These are phyloP conservation scores for Sugiyamaella grinbergsii DNA, from an alignment of 1,139 yeast genomes.

Conservation along the genomic window DNA sequence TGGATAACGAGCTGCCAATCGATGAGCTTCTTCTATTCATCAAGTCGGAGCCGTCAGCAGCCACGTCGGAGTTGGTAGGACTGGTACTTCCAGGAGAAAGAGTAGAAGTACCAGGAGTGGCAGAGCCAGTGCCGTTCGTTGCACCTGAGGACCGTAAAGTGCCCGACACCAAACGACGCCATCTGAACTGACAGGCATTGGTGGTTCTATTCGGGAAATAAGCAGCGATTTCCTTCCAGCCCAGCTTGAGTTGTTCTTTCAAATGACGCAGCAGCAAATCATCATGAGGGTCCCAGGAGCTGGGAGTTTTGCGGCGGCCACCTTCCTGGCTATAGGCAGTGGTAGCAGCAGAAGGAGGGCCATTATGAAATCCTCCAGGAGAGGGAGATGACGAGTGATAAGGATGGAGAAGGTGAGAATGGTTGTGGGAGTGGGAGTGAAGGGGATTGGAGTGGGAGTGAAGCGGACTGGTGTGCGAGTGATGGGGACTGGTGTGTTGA, in stretches of 20 bases:
- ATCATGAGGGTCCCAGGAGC: slow-evolving; percentile 79
- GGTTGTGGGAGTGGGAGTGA: too few species aligned
- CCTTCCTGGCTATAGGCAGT: neutral
- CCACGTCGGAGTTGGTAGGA: slow-evolving; percentile 7
- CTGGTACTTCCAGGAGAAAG: slow-evolving; percentile 9
- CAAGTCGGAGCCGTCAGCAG: slow-evolving; percentile 14
- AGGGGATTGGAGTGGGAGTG: too few species aligned
- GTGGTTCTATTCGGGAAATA: slow-evolving; percentile 73
- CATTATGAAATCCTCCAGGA: too few species aligned
- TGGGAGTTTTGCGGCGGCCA: slow-evolving; percentile 51
- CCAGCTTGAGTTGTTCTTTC: slow-evolving; percentile 70
- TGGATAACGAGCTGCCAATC: too few species aligned
- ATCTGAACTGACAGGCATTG: slow-evolving; percentile 80
- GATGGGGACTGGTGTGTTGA: too few species aligned
- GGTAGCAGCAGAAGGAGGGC: too few species aligned
- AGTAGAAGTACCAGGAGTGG: slow-evolving; percentile 18
- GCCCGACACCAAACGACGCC: slow-evolving; percentile 67
- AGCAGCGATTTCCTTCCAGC: slow-evolving; percentile 79
- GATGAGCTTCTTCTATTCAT: slow-evolving; percentile 12
- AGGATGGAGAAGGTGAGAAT: too few species aligned
- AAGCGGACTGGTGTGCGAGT: too few species aligned
- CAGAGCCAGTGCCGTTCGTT: neutral
- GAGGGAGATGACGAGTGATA: too few species aligned
- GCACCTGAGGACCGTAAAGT: slow-evolving; percentile 38
- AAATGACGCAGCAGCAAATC: slow-evolving; percentile 67